Evolutionary conservation across 768 basidiomycete species (phyloP).

Genomic region (Xerocomellus intermedius): DNA sequence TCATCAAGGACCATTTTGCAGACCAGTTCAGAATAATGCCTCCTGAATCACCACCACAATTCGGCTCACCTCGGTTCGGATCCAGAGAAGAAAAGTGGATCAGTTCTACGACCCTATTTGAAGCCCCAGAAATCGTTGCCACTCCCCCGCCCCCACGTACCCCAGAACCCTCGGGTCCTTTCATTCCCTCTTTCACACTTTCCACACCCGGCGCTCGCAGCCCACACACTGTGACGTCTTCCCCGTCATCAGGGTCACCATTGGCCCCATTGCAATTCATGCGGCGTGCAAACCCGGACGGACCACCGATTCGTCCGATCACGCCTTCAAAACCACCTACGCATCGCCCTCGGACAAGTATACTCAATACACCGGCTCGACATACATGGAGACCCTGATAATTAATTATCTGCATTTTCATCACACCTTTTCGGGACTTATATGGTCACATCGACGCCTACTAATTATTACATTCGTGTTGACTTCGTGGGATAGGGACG

Average conservation of each 20-base stretch:
- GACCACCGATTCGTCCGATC: constrained; percentile 48
- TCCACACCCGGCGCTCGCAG: constrained; percentile 47
- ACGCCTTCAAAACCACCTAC: constrained; percentile 64
- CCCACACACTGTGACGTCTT: constrained; percentile 46
- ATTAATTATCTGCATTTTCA: constrained; percentile 15
- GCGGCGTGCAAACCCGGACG: constrained; percentile 68
- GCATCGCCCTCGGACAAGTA: constrained; percentile 42
- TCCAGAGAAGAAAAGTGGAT: constrained; percentile 79
- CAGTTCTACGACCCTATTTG: constrained; percentile 68
- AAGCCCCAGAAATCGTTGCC: constrained; percentile 44
- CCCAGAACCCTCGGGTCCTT: constrained; percentile 60
- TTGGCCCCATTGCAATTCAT: constrained; percentile 83
- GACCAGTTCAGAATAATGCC: constrained; percentile 75
- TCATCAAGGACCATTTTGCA: constrained; percentile 83
- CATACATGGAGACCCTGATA: constrained; percentile 65
- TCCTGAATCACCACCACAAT: constrained; percentile 55
- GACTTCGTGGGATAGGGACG: constrained; percentile 27
- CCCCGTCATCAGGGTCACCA: constrained; percentile 68
- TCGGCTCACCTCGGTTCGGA: constrained; percentile 38
- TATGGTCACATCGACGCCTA: constrained; percentile 12
- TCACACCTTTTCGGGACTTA: constrained; percentile 18
- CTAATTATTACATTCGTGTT: constrained; percentile 33
- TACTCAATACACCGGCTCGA: constrained; percentile 47
- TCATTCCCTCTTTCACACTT: constrained; percentile 66
- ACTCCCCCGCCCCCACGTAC: constrained; percentile 51